A percentile compares a stretch with the other conserved stretches of the same genome.
These are phyloP conservation scores for Helichrysum umbraculigerum DNA, from an alignment of 129 eudicot genomes.

Conservation along the genomic window DNA sequence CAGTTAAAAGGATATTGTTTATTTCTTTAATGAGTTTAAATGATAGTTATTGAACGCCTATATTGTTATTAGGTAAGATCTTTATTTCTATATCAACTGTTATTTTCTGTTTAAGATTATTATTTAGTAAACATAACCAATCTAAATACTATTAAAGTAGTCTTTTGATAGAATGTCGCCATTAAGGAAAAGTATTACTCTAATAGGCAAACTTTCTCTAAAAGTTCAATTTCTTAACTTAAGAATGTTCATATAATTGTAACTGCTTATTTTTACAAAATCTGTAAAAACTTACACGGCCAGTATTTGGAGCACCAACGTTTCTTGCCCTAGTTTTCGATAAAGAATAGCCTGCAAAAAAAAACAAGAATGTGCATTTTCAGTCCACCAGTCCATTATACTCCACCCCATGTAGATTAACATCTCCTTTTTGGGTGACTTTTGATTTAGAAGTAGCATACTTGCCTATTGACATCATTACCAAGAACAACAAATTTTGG, in stretches of 20 bases:
- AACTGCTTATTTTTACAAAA: background rate
- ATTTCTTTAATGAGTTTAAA: background rate
- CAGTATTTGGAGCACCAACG: slow-evolving; percentile 83
- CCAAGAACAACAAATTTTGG: background rate
- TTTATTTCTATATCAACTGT: slow-evolving; percentile 2
- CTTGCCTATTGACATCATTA: background rate
- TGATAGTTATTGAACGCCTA: background rate
- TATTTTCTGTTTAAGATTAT: background rate
- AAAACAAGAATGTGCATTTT: slow-evolving; percentile 21
- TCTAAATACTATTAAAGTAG: background rate
- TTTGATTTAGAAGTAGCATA: background rate
- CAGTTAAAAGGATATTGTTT: background rate
- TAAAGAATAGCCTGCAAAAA: slow-evolving; percentile 88
- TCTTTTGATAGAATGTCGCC: background rate
- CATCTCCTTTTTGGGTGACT: background rate
- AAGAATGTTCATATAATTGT: background rate
- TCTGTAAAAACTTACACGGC: slow-evolving; percentile 68
- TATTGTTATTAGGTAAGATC: slow-evolving; percentile 11
- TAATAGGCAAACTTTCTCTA: background rate
- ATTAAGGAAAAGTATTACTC: background rate
- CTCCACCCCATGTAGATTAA: background rate
- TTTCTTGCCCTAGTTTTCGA: slow-evolving; percentile 89
- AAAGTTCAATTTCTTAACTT: background rate
- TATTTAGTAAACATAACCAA: background rate
- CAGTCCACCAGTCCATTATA: background rate